A percentile compares a stretch with the other conserved stretches of the same genome.
phyloP scores from a whole-genome alignment of 345 rosid species.

The Heritiera fomes region DNA sequence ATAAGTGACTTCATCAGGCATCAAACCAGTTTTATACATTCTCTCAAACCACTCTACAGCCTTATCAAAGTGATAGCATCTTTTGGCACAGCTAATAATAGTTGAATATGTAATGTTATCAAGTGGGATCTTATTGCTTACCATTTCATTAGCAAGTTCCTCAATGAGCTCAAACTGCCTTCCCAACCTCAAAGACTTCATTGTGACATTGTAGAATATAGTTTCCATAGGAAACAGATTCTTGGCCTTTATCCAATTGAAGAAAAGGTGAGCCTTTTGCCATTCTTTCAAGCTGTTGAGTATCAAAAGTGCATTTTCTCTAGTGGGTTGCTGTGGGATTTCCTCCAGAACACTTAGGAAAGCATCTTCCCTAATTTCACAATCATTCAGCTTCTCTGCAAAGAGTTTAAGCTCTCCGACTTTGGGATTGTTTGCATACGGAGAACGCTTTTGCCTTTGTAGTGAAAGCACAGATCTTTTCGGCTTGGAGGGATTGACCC shows the following conservation, averaged over 20 bases:
- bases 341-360: constrained; percentile 52
- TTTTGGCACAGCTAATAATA: constrained; percentile 83
- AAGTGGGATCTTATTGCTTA: constrained; percentile 64
- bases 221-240: constrained; percentile 79
- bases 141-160: constrained; percentile 82
- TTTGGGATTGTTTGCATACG: constrained; percentile 61
- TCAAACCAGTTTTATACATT: constrained; percentile 85
- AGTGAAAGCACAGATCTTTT: constrained; percentile 84
- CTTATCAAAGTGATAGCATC: constrained; percentile 65
- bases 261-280: constrained; percentile 70
- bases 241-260: constrained; percentile 69
- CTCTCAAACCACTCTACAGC: constrained; percentile 94
- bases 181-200: constrained; percentile 88
- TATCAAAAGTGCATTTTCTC: constrained; percentile 69
- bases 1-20: constrained; percentile 96
- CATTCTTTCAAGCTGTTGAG: constrained; percentile 70
- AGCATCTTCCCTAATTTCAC: constrained; percentile 46
- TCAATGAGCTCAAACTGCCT: constrained; percentile 82
- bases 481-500: constrained; percentile 84
- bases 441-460: constrained; percentile 71
- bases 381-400: constrained; percentile 68
- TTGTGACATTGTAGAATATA: constrained; percentile 71
- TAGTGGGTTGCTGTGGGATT: constrained; percentile 53
- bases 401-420: constrained; percentile 61
- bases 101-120: constrained; percentile 96